Conservation (phyloP, 177 flowering plant genomes). For the Telopea speciosissima region DNA sequence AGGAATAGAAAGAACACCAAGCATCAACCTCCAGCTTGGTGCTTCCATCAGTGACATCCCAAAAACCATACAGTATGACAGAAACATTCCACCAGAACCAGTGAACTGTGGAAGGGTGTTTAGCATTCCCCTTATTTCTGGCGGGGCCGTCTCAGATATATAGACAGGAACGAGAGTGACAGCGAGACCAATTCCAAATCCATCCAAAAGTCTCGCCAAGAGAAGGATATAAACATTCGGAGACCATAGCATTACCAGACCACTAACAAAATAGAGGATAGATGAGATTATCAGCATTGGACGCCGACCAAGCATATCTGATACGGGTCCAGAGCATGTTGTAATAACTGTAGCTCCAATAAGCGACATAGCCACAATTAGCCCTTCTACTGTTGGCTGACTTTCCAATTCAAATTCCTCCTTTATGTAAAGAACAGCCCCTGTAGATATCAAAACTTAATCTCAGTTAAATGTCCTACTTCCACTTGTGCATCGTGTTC, state of each 20-base stretch:
- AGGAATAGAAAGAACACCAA: conserved; percentile 53
- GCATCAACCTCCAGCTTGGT: conserved; percentile 57
- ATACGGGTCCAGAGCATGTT: conserved; percentile 45
- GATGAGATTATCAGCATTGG: conserved; percentile 56
- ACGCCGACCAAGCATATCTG: conserved; percentile 58
- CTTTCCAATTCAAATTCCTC: conserved; percentile 35
- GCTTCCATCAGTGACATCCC: conserved; percentile 44
- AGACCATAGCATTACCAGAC: conserved; percentile 57
- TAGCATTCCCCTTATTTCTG: conserved; percentile 49
- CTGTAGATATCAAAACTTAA: conserved; percentile 18
- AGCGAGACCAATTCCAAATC: conserved; percentile 55
- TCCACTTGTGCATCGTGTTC: no score
- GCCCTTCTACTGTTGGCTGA: conserved; percentile 39
- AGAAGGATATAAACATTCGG: conserved; percentile 57
- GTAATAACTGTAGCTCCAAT: conserved; percentile 57
- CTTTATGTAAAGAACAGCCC: conserved; percentile 51
- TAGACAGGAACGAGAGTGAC: conserved; percentile 58
- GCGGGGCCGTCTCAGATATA: conserved; percentile 63
- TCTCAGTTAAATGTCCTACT: no score
- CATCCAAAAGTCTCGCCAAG: conserved; percentile 52
- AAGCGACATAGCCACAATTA: conserved; percentile 60
- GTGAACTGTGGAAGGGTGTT: conserved; percentile 63
- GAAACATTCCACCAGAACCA: conserved; percentile 57
- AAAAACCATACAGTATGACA: conserved; percentile 55
- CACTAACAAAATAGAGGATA: conserved; percentile 44